phyloP scores from a whole-genome alignment of 1,139 yeast genomes.

The Komagataea norvegica region DNA sequence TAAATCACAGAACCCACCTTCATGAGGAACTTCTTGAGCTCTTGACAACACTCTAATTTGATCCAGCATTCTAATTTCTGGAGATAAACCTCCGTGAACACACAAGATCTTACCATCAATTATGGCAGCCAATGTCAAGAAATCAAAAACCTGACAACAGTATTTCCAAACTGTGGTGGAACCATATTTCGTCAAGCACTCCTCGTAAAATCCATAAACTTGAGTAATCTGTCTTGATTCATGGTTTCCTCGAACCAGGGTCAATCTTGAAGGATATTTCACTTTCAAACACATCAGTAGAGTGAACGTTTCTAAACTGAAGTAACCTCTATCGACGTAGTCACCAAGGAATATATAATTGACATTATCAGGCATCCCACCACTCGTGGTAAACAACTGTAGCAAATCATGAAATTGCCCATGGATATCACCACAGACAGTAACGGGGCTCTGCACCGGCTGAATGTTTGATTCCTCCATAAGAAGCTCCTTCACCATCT shows the following conservation, averaged over 20 bases:
- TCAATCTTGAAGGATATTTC: constrained; percentile 78
- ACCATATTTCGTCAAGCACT: constrained; percentile 87
- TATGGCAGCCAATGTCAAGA: constrained; percentile 87
- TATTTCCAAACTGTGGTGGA: constrained; percentile 97
- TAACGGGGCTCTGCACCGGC: constrained; percentile 96
- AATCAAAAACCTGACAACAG: constrained; percentile 95
- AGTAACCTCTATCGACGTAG: constrained; percentile 95
- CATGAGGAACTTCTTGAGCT: constrained; percentile 99
- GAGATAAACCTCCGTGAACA: constrained; percentile 97
- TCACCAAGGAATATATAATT: constrained; percentile 89
- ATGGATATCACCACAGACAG: constrained; percentile 98
- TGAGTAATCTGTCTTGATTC: constrained; percentile 94
- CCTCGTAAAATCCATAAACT: constrained; percentile 91
- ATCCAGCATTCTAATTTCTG: constrained; percentile 94
- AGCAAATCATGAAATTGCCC: constrained; percentile 95
- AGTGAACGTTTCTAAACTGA: constrained; percentile 88
- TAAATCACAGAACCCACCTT: constrained; percentile 96
- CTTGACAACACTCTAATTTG: constrained; percentile 91
- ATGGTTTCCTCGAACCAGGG: constrained; percentile 90
- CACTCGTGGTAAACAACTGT: constrained; percentile 87
- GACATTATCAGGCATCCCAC: constrained; percentile 80
- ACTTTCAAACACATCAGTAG: constrained; percentile 87
- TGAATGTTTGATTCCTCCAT: constrained; percentile 96
- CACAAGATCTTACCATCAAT: constrained; percentile 90
- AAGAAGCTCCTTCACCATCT: constrained; percentile 79